Conservation (phyloP, 768 basidiomycete species). For the Boletus tomentosulus region DNA sequence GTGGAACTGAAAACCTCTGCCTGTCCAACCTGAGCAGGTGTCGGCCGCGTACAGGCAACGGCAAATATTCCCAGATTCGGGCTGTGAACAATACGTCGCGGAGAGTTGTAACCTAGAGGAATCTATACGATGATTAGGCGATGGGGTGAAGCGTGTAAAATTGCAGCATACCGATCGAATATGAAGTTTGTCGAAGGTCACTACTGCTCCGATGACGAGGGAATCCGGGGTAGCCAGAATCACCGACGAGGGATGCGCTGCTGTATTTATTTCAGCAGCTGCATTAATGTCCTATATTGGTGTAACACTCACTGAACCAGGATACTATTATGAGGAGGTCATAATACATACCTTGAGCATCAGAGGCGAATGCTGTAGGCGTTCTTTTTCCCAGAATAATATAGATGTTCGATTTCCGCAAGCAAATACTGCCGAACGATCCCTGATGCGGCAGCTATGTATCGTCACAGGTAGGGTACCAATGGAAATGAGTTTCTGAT, state of each 20-base stretch:
- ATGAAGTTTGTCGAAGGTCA: conserved; percentile 73
- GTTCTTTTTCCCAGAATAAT: conserved; percentile 61
- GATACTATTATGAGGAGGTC: background rate
- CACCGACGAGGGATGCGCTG: conserved; percentile 48
- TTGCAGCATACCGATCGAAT: conserved; percentile 59
- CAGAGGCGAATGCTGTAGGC: conserved; percentile 65
- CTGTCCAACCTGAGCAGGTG: conserved; percentile 53
- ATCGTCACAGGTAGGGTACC: conserved; percentile 66
- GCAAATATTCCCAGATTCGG: conserved; percentile 54
- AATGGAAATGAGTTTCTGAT: conserved; percentile 58
- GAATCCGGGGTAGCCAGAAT: conserved; percentile 51
- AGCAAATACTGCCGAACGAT: conserved; percentile 59
- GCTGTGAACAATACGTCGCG: conserved; percentile 62
- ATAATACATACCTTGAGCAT: conserved; percentile 53
- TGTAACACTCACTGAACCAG: conserved; percentile 2
- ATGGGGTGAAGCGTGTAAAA: background rate
- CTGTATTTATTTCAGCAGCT: conserved; percentile 46
- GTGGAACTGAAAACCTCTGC: conserved; percentile 44
- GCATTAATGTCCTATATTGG: conserved; percentile 48
- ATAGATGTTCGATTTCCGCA: conserved; percentile 67
- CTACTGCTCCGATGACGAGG: conserved; percentile 62
- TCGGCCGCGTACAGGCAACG: conserved; percentile 54
- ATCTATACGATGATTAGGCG: conserved; percentile 41
- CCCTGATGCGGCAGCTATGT: conserved; percentile 51
- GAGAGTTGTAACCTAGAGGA: conserved; percentile 67